Conservation (phyloP, 2,329 filamentous ascomycete genomes). For the Macrophomina tecta region DNA sequence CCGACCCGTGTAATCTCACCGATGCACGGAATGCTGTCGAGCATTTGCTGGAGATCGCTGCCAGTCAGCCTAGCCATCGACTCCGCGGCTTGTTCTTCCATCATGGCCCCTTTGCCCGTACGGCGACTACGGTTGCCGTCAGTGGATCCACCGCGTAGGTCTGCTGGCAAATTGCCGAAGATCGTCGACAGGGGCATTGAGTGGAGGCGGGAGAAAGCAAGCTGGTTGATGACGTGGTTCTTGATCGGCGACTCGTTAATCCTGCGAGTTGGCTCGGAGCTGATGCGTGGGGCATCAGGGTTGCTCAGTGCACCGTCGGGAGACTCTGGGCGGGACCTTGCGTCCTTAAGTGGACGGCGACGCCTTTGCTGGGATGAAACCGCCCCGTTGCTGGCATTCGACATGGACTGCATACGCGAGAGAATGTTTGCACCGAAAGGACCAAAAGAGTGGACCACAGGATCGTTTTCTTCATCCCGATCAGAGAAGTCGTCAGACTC, state of each 20-base stretch:
- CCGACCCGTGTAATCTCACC: constrained; percentile 89
- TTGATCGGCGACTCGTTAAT: constrained; percentile 59
- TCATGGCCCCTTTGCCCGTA: constrained; percentile 46
- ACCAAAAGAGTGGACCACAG: constrained; percentile 88
- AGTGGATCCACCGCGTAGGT: constrained; percentile 38
- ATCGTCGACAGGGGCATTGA: constrained; percentile 91
- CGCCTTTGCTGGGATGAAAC: constrained; percentile 52
- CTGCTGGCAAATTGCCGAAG: constrained; percentile 79
- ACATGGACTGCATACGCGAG: constrained; percentile 80
- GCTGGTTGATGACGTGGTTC: constrained; percentile 93
- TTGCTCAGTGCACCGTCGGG: constrained; percentile 34
- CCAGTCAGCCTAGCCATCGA: constrained; percentile 37
- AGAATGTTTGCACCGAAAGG: constrained; percentile 87
- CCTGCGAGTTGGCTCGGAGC: constrained; percentile 34
- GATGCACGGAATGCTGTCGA: constrained; percentile 78
- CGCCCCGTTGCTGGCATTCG: constrained; percentile 58
- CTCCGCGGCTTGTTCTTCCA: constrained; percentile 50
- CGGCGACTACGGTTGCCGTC: constrained; percentile 8
- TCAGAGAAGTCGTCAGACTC: constrained; percentile 71
- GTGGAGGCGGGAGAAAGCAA: constrained; percentile 91
- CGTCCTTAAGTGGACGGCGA: constrained; percentile 29
- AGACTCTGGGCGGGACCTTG: constrained; percentile 36
- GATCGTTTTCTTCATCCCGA: constrained; percentile 85
- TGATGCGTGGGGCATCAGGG: constrained; percentile 29
- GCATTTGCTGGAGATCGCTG: constrained; percentile 68